phyloP scores from a whole-genome alignment of 208 protist genomes.

The Tritrichomonas foetus region DNA sequence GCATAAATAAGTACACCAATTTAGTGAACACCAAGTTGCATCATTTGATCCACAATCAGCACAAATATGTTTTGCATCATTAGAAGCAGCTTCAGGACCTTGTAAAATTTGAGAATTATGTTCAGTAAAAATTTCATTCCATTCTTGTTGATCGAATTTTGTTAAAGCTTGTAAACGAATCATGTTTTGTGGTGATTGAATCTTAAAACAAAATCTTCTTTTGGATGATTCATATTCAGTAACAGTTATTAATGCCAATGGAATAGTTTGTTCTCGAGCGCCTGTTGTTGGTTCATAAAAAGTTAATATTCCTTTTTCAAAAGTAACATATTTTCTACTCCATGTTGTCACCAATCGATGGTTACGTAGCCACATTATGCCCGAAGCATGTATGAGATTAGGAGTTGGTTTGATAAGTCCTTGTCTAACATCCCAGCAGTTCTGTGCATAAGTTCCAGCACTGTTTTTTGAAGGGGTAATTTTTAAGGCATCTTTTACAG shows the following conservation, averaged over 20 bases:
- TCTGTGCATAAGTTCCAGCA: no score
- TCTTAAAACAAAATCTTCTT: not conserved
- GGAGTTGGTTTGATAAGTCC: no score
- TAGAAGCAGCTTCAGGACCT: not conserved
- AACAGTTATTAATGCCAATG: not conserved
- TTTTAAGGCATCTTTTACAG: no score
- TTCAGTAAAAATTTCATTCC: not conserved
- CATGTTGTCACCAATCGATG: not conserved
- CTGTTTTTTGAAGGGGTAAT: no score
- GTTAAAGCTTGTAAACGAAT: not conserved
- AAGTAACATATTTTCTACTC: not conserved
- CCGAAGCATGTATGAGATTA: no score
- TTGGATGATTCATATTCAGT: not conserved
- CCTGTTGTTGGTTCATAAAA: not conserved
- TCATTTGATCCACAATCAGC: not conserved
- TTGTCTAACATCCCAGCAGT: no score
- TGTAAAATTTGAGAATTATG: not conserved
- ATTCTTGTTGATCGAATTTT: not conserved
- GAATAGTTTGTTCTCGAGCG: not conserved
- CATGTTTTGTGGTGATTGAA: not conserved
- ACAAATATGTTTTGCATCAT: not conserved
- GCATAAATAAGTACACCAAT: not conserved
- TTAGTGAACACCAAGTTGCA: not conserved
- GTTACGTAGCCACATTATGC: no score
- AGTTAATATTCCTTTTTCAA: not conserved